A percentile compares a stretch with the other conserved stretches of the same genome.
Conservation (phyloP, 345 rosid genomes). For the Bruguiera gymnorhiza region DNA sequence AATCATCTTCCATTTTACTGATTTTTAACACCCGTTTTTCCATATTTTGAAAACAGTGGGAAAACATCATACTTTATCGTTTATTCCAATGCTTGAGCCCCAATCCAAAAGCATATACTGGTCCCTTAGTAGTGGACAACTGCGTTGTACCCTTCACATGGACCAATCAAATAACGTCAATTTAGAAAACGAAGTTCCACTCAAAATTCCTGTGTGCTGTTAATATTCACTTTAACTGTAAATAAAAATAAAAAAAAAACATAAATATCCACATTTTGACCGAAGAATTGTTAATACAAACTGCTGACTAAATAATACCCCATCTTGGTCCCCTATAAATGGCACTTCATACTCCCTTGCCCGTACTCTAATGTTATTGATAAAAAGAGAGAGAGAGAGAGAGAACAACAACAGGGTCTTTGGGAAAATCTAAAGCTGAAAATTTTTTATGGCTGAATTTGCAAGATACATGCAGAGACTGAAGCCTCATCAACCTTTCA, state of each 20-base stretch:
- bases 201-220: slow-evolving; percentile 16
- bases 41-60: background rate
- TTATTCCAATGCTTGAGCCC: background rate
- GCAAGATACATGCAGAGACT: slow-evolving; percentile 32
- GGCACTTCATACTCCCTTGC: background rate
- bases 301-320: background rate
- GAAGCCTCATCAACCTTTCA: slow-evolving; percentile 18
- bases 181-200: slow-evolving; percentile 30
- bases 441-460: slow-evolving; percentile 26
- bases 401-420: background rate
- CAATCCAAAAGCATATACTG: background rate
- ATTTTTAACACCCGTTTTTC: background rate
- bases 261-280: slow-evolving; percentile 10
- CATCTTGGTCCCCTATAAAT: slow-evolving; percentile 11
- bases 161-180: slow-evolving; percentile 24
- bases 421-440: background rate
- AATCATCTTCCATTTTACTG: background rate
- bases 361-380: slow-evolving; percentile 4
- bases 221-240: slow-evolving; percentile 20
- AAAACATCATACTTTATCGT: background rate
- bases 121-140: slow-evolving; percentile 8
- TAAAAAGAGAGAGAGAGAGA: too few relatives aligned
- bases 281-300: background rate
- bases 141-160: slow-evolving; percentile 8
- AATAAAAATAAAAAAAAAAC: slow-evolving; percentile 18